Evolutionary conservation across 148 eudicot species (phyloP).

Genomic region (Chenopodium berlandieri): DNA sequence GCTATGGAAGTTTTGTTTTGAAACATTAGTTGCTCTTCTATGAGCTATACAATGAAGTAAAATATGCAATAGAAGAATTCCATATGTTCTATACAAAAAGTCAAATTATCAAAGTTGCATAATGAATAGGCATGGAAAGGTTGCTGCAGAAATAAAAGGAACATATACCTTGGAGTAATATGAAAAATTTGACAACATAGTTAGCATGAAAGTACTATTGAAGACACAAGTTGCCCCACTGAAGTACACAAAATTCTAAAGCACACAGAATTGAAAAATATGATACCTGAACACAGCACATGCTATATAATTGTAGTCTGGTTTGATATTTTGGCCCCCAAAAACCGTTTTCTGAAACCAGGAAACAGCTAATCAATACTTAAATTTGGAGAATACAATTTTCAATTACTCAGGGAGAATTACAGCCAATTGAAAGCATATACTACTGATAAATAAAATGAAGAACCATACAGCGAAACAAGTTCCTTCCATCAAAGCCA

Average conservation of each 20-base stretch:
- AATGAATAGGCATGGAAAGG: not conserved
- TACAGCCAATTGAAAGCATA: constrained; percentile 1
- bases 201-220: not conserved
- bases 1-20: not conserved
- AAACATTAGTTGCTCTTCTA: not conserved
- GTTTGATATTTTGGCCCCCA: constrained; percentile 66
- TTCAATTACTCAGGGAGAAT: not conserved
- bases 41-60: not conserved
- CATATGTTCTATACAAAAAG: not conserved
- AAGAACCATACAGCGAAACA: constrained; percentile 68
- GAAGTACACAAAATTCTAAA: not conserved
- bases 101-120: not conserved
- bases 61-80: too few relatives aligned
- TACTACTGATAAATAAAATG: not conserved
- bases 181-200: not conserved
- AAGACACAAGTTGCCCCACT: constrained; percentile 4
- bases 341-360: constrained; percentile 76
- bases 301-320: constrained; percentile 71
- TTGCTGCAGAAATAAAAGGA: not conserved
- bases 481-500: constrained; percentile 97
- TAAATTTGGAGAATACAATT: not conserved
- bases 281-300: constrained; percentile 82
- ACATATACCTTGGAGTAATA: not conserved
- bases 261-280: not conserved
- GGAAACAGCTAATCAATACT: constrained; percentile 7